Evolutionary conservation across 1,139 yeast species (phyloP), one percentile per base, ranked within the genome.

Genomic region (Candida tetrigidarum): DNA sequence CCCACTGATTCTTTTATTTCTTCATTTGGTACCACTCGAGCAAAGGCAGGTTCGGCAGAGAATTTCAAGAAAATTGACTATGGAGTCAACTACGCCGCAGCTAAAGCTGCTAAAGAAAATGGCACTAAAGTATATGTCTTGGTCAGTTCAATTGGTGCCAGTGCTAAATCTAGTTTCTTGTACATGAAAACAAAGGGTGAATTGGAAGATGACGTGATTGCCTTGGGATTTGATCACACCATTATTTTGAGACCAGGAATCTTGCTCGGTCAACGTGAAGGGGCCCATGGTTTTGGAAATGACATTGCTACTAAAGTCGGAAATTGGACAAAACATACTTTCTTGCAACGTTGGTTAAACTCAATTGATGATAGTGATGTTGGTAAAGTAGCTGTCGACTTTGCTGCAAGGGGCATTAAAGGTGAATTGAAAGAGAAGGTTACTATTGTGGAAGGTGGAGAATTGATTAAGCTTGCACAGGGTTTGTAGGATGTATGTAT

Each of bases 1-100:
- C 46, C 47, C 36, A 59, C 58, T 48, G 61, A 43, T 22, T 50
- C 71, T 0, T 71, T 80, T 47, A 77, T 84, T 51, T 78, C 88
- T 1, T 81, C 83, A 0, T 76, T 89, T 54, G 96, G 91, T n/a
- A 86, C 96, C 12, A 88, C 96, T 1, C 72, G 77, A 43, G 83
- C 78, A 1, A 73, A 67, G 14, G 96, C 91, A 3, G 93, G 93
- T n/a, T 71, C 84, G 1, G 69, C 81, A 3, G 86, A 78, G 22
- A 76, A 80, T 18, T 91, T 87, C 64, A 73, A 74, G 51, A 71
- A 73, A 52, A 82, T 88, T 50, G 96, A 89, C 57, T 78, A 83
- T 54, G 95, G 86, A 39, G 67, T 83, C 51, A 88, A 86, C 57
- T 63, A 77, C 35, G 79, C 71, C 26, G 65, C 84, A 34, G 93